Conservation (phyloP, 305 asterid genomes). For the Solanum aculeatissimum region DNA sequence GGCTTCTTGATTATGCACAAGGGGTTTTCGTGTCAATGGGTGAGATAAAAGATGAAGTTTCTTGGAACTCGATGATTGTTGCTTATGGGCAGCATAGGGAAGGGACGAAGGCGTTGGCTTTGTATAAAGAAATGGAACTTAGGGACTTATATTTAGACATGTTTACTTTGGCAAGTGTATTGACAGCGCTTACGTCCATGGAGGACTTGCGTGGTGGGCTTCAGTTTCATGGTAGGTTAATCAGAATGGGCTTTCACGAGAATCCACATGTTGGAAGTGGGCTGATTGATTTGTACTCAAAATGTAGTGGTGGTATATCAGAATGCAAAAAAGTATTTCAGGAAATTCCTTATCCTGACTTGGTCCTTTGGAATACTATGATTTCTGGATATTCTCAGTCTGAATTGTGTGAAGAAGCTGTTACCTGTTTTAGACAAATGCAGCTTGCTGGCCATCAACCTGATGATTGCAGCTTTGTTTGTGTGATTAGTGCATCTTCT, state of each 20-base stretch:
- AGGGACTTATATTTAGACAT: slow-evolving; percentile 37
- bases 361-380: slow-evolving; percentile 78
- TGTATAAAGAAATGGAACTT: slow-evolving; percentile 53
- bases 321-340: slow-evolving; percentile 37
- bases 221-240: slow-evolving; percentile 53
- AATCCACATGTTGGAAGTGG: slow-evolving; percentile 66
- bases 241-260: slow-evolving; percentile 47
- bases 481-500: slow-evolving; percentile 51
- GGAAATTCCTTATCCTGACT: slow-evolving; percentile 47
- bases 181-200: slow-evolving; percentile 55
- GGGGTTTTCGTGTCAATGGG: slow-evolving; percentile 44
- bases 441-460: slow-evolving; percentile 50
- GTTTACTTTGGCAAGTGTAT: slow-evolving; percentile 67
- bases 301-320: slow-evolving; percentile 34
- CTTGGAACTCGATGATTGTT: slow-evolving; percentile 84
- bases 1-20: slow-evolving; percentile 30
- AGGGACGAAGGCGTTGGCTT: slow-evolving; percentile 46
- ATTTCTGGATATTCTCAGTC: slow-evolving; percentile 55
- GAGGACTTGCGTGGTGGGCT: slow-evolving; percentile 57
- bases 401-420: slow-evolving; percentile 52
- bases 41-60: slow-evolving; percentile 46
- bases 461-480: slow-evolving; percentile 68
- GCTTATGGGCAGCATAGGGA: slow-evolving; percentile 50
- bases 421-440: slow-evolving; percentile 52
- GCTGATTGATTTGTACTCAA: slow-evolving; percentile 58